Evolutionary conservation across 1,139 yeast genomes (phyloP), one percentile per base, ranked within the genome.

Genomic region (Wickerhamomyces sp.): DNA sequence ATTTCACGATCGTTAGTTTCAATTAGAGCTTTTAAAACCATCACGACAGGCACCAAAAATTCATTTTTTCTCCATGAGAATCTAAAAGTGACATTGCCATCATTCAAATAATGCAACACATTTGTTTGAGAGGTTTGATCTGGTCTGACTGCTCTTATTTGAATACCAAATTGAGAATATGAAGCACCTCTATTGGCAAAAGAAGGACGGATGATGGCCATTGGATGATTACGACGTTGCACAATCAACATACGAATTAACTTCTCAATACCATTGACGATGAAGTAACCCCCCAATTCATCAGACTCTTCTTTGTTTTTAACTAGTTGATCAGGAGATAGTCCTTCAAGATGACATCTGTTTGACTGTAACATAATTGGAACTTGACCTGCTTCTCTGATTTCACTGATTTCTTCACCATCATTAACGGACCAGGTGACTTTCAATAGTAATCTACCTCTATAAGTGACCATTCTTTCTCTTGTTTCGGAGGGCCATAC

Each of bases 51-150:
- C 34, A 94, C 84, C 56, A 92, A 70, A 63, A 85, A 92, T 65
- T 92, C 99, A 60, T 88, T 92, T 58, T 94, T 92, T 58, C 89
- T 81, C 97, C 97, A 92, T 10, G 97, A 86, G 63, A 92, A 92
- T 61, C 98, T 74, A 69, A 92, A 88, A 1, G 97, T 90, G 39
- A 90, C 96, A 56, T 86, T 92, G 65, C 98, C 99, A 58, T 94
- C 97, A 55, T 78, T 86, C 59, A 94, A 76, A 61, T 94, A 92
- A 64, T 94, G 99, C 60, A 92, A 72, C 8, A 92, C 97, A 58
- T 92, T 92, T 4, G 98, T 89, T 66, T 90, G 97, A 14, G 98
- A 89, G 12, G 96, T 86, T 67, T 92, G 97, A 63, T 94, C 99
- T 4, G 95, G 95, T 60, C 98, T 80, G 6, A 89, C 97, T 49